Base-by-base conservation (phyloP, 805 yeast species). In the Lipomyces sp. region DNA sequence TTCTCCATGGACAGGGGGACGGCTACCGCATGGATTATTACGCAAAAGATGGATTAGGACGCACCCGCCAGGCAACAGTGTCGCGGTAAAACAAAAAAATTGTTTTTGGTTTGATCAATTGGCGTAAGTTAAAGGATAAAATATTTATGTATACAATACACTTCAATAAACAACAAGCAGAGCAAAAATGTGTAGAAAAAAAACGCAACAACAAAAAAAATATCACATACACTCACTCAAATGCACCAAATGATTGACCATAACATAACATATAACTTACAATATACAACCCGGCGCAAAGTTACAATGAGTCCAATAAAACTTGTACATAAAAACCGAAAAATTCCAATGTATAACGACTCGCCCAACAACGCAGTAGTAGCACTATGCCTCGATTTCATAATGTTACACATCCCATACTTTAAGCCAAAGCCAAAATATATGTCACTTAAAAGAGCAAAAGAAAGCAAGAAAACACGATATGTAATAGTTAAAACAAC, bases 1-100 rank as follows among this genome's bases (percentile, higher is more conserved):
- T 59, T 8, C 37, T 51, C 6, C n/a, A 34, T 8, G 70, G 70
- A 3, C 18, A 34, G 8, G 69, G 61, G 1, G 66, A 81, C 1
- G 87, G 83, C 64, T 95, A 95, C 75, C 98, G 98, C 8, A 95
- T 95, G 99, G 98, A 95, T 76, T 95, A 94, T 76, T 95, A 95
- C 75, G 87, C 89, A 6, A 84, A 85, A 72, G 90, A 92, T 60
- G 98, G 99, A 4, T 63, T 73, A 4, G 75, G 75, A 29, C 58
- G 79, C 10, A 50, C 64, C 2, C 4, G 11, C 10, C 24, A 24
- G 24, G 61, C 56, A 42, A 30, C 10, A 11, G n/a, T 48, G 24
- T 48, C 45, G 34, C 18, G 29, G n/a, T 13, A 48, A 39, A 48
- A 39, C 13, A 35, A 2, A 11, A 24, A 24, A 24, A 24, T 24